Evolutionary conservation across 2,329 filamentous ascomycete species (phyloP).

Genomic region (Fusarium nisikadoi): DNA sequence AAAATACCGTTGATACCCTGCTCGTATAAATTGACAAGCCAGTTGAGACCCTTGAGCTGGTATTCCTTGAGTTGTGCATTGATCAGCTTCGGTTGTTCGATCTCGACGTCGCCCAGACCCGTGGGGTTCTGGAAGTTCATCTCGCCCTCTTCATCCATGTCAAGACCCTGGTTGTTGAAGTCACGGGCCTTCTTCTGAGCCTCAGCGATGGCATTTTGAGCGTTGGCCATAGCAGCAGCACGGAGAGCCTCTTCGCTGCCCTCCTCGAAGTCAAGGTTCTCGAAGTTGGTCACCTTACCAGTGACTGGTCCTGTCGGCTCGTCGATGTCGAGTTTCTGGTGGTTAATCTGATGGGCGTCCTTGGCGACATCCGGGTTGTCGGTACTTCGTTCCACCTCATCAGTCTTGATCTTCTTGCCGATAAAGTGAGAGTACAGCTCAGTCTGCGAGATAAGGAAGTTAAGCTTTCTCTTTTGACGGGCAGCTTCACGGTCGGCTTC

Average conservation of each 20-base stretch:
- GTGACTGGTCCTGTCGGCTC: conserved; percentile 66
- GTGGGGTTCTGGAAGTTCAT: conserved; percentile 99
- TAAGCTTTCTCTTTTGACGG: conserved; percentile 97
- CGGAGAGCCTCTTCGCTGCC: conserved; percentile 87
- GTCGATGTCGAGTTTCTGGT: conserved; percentile 60
- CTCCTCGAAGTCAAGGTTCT: conserved; percentile 94
- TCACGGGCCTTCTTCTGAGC: conserved; percentile 92
- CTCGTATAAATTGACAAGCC: conserved; percentile 98
- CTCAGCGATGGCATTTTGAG: conserved; percentile 93
- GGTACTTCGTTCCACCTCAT: conserved; percentile 90
- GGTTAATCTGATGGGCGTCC: conserved; percentile 54
- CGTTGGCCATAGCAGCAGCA: conserved; percentile 91
- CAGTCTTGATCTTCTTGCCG: conserved; percentile 98
- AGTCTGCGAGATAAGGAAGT: conserved; percentile 98
- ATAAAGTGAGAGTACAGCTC: conserved; percentile 99
- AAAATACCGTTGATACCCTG: conserved; percentile 99
- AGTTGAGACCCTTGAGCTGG: conserved; percentile 98
- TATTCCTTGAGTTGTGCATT: conserved; percentile 97
- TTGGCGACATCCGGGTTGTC: conserved; percentile 79
- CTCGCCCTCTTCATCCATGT: conserved; percentile 90
- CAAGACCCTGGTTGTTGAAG: conserved; percentile 81
- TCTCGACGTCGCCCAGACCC: conserved; percentile 91
- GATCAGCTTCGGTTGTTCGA: conserved; percentile 93
- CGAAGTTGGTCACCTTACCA: conserved; percentile 88
- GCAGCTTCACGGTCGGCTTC: conserved; percentile 98